Conservation (phyloP, 179 eudicot species). For the Gypsophila paniculata region DNA sequence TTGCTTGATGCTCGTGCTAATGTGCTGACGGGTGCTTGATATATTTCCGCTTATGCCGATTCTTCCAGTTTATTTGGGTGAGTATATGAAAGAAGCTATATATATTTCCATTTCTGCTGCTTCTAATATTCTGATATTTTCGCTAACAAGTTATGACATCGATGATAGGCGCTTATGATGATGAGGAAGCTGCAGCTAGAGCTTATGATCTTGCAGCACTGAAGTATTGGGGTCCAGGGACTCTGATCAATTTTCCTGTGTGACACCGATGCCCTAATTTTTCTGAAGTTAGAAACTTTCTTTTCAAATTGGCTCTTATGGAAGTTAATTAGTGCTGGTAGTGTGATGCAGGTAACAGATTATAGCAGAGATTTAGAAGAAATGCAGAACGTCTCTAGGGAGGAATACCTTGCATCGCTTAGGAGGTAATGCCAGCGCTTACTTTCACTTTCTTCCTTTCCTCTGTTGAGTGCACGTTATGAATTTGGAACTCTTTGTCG, state of each 20-base stretch:
- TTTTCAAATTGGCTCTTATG: conserved; percentile 5
- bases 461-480: background rate
- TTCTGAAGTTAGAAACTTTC: background rate
- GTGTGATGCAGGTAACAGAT: conserved; percentile 73
- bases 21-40: conserved; percentile 17
- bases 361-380: conserved; percentile 92
- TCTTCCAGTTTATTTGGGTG: conserved; percentile 84
- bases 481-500: conserved; percentile 11
- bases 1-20: conserved; percentile 14
- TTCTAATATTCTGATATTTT: background rate
- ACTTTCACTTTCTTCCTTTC: background rate
- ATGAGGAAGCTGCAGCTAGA: conserved; percentile 99
- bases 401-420: conserved; percentile 93
- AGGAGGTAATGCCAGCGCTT: conserved; percentile 52
- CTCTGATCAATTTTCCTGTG: conserved; percentile 96
- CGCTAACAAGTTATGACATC: background rate
- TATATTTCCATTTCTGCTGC: too few species aligned
- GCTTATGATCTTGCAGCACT: conserved; percentile 99
- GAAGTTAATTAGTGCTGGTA: conserved; percentile 32
- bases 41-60: background rate
- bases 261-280: conserved; percentile 32
- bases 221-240: conserved; percentile 99
- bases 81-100: conserved; percentile 22
- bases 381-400: conserved; percentile 95
- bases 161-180: conserved; percentile 85